phyloP scores from a whole-genome alignment of 768 basidiomycete species.

The Nidularia pulvinata region DNA sequence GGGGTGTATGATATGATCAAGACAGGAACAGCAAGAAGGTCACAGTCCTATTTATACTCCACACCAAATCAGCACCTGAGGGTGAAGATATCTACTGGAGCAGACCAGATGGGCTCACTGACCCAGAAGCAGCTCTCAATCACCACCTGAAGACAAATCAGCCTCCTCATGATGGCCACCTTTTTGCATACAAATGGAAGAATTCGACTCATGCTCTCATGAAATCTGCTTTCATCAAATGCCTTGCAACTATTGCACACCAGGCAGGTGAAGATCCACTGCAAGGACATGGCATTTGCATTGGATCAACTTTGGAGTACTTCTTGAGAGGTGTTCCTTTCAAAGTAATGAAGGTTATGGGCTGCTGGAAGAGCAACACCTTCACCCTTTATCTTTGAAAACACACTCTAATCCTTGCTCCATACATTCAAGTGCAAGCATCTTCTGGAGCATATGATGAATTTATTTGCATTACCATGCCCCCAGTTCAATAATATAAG shows the following conservation, averaged over 20 bases:
- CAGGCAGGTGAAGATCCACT: constrained; percentile 5
- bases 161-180: constrained; percentile 12
- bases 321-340: constrained; percentile 27
- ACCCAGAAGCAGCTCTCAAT: constrained; percentile 13
- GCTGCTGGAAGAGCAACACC: constrained; percentile 25
- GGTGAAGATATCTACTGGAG: constrained; percentile 29
- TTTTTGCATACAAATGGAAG: constrained; percentile 20
- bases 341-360: constrained; percentile 25
- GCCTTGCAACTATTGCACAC: constrained; percentile 6
- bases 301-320: constrained; percentile 26
- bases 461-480: too few relatives aligned
- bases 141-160: constrained; percentile 28
- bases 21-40: constrained; percentile 20
- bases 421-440: not conserved
- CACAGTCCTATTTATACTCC: constrained; percentile 22
- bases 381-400: constrained; percentile 8
- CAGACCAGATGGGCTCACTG: constrained; percentile 13
- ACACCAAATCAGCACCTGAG: not conserved
- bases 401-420: not conserved
- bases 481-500: too few relatives aligned
- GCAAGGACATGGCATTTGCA: constrained; percentile 20
- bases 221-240: constrained; percentile 12
- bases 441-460: too few relatives aligned
- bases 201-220: constrained; percentile 15
- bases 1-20: not conserved